Conservation (phyloP, 805 yeast species). For the Yamadazyma kitorensis region DNA sequence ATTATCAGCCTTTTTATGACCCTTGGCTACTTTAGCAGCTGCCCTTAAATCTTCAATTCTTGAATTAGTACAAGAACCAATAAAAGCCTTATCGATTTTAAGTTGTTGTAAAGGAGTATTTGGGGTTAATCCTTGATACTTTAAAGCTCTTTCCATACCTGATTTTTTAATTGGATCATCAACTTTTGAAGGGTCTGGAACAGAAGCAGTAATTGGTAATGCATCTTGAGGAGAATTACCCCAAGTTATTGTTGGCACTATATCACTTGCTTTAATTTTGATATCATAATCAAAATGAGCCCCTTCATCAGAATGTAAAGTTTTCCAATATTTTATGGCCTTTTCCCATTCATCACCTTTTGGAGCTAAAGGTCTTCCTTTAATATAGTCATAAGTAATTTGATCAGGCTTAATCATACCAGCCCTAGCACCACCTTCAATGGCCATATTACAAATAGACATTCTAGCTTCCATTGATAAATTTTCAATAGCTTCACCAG, state of each 20-base stretch:
- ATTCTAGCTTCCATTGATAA: conserved; percentile 96
- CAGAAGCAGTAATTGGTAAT: conserved; percentile 83
- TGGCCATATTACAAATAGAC: conserved; percentile 99
- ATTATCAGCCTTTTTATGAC: conserved; percentile 78
- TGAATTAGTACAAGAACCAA: conserved; percentile 97
- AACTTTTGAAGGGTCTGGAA: conserved; percentile 82
- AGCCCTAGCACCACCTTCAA: conserved; percentile 99
- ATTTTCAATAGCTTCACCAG: conserved; percentile 89
- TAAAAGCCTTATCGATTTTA: conserved; percentile 86
- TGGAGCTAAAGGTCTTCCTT: conserved; percentile 95
- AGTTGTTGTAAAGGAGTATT: conserved; percentile 77
- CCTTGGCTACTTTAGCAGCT: conserved; percentile 91
- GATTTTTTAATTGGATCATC: conserved; percentile 71
- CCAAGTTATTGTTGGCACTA: conserved; percentile 97
- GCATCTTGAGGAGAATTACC: conserved; percentile 99
- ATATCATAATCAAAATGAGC: conserved; percentile 87
- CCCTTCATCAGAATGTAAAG: conserved; percentile 83
- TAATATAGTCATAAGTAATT: conserved; percentile 79
- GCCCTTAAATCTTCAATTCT: conserved; percentile 96
- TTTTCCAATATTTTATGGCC: conserved; percentile 87
- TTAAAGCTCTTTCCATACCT: conserved; percentile 88
- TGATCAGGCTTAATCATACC: conserved; percentile 98
- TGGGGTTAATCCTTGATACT: conserved; percentile 88
- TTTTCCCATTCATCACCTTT: conserved; percentile 93
- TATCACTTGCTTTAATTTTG: conserved; percentile 74